phyloP scores from a whole-genome alignment of 192 early-diverging fungal genomes.

The Coemansia sp. region DNA sequence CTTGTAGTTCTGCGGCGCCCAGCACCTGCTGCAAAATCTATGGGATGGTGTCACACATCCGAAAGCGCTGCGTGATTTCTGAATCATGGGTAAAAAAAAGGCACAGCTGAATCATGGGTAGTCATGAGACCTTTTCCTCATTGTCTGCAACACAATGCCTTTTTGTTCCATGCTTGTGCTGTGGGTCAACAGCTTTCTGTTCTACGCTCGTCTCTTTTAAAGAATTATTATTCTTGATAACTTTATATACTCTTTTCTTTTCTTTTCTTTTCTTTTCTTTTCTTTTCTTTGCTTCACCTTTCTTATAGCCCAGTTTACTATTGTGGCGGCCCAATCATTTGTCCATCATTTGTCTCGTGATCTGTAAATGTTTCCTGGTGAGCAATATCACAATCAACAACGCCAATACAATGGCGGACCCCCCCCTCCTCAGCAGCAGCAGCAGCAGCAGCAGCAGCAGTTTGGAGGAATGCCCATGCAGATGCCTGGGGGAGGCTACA shows the following conservation, averaged over 20 bases:
- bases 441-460: too few relatives aligned
- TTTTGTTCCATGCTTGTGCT: background rate
- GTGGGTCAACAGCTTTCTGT: conserved; percentile 3
- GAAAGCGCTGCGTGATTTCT: background rate
- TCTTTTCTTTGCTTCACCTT: too few relatives aligned
- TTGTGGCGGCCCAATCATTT: too few relatives aligned
- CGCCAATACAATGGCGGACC: conserved; percentile 12
- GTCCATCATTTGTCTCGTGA: background rate
- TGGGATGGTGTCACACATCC: background rate
- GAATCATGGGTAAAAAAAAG: too few relatives aligned
- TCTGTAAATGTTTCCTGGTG: conserved; percentile 41
- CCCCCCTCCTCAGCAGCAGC: background rate
- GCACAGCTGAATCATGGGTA: too few relatives aligned
- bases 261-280: background rate
- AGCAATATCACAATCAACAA: conserved; percentile 24
- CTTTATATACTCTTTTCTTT: conserved; percentile 1
- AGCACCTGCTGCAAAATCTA: background rate
- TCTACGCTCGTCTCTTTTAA: background rate
- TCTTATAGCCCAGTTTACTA: too few relatives aligned
- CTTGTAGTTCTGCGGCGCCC: conserved; percentile 6
- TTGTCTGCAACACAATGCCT: too few relatives aligned
- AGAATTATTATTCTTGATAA: too few relatives aligned
- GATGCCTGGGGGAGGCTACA: conserved; percentile 14
- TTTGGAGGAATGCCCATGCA: conserved; percentile 15
- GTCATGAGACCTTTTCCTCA: too few relatives aligned